A percentile compares a stretch with the other conserved stretches of the same genome.
These are phyloP conservation scores for Pseudodiploospora longispora DNA, from an alignment of 2,329 filamentous ascomycete genomes.

Conservation along the genomic window DNA sequence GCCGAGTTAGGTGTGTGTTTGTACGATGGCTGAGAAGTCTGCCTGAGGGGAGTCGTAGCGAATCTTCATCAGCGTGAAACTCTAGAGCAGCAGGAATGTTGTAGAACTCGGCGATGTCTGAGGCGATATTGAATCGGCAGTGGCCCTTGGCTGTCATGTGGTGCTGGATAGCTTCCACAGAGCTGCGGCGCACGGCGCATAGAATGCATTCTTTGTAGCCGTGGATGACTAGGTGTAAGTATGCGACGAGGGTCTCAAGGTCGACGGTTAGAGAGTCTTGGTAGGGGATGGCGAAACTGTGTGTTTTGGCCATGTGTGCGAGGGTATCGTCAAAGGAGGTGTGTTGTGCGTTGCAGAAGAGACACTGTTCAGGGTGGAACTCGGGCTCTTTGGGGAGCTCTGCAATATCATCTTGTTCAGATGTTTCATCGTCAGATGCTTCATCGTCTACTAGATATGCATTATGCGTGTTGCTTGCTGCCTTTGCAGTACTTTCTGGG, in stretches of 20 bases:
- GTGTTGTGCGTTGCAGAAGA: slow-evolving; percentile 32
- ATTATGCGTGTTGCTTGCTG: background rate
- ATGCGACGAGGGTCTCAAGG: slow-evolving; percentile 36
- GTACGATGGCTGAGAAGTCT: slow-evolving; percentile 22
- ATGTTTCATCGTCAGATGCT: background rate
- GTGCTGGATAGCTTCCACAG: slow-evolving; percentile 37
- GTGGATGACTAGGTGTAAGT: slow-evolving; percentile 41
- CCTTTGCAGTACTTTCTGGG: background rate
- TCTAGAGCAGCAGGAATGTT: slow-evolving; percentile 15
- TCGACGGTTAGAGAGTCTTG: slow-evolving; percentile 34
- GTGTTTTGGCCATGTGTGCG: slow-evolving; percentile 40
- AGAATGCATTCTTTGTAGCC: slow-evolving; percentile 42
- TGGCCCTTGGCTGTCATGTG: slow-evolving; percentile 45
- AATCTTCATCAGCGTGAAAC: slow-evolving; percentile 11
- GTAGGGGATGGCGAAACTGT: slow-evolving; percentile 38
- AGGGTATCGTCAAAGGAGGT: slow-evolving; percentile 28
- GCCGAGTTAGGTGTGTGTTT: background rate
- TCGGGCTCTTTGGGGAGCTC: slow-evolving; percentile 4
- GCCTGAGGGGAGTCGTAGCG: slow-evolving; percentile 27
- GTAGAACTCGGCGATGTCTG: slow-evolving; percentile 35
- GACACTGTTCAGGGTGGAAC: slow-evolving; percentile 26
- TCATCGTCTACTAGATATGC: background rate
- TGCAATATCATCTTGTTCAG: background rate
- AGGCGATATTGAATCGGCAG: slow-evolving; percentile 35
- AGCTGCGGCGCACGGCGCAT: slow-evolving; percentile 36